Conservation (phyloP, 768 basidiomycete genomes). For the Boletus pseudopeckii region DNA sequence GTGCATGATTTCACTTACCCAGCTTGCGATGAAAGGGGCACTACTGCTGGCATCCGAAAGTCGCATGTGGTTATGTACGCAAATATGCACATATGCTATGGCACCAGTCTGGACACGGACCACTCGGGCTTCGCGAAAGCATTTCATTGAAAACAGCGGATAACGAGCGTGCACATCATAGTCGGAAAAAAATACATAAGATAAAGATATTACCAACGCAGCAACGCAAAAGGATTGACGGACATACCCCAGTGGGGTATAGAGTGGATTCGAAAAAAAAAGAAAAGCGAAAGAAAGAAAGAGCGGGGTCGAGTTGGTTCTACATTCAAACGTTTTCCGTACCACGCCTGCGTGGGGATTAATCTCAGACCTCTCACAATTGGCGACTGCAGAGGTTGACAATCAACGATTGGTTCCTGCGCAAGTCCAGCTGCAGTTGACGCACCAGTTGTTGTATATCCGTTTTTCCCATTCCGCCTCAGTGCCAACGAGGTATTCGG, state of each 20-base stretch:
- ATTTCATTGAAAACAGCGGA: not conserved
- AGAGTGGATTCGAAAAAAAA: too few relatives aligned
- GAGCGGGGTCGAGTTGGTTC: not conserved
- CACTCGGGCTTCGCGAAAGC: not conserved
- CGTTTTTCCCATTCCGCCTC: constrained; percentile 29
- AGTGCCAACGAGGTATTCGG: constrained; percentile 25
- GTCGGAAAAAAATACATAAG: not conserved
- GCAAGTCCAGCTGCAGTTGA: not conserved
- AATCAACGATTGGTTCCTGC: not conserved
- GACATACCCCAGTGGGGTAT: not conserved
- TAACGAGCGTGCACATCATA: constrained; percentile 8
- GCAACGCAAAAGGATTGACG: not conserved
- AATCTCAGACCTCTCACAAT: not conserved
- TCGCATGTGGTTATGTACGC: constrained; percentile 27
- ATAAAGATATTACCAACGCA: constrained; percentile 4
- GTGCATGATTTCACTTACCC: constrained; percentile 41
- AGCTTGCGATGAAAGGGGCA: constrained; percentile 4
- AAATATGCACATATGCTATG: constrained; percentile 31
- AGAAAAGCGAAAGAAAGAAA: too few relatives aligned
- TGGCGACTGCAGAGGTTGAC: constrained; percentile 9
- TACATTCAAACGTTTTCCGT: not conserved
- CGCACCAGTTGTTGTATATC: constrained; percentile 30
- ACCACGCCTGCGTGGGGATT: constrained; percentile 4
- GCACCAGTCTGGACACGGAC: too few relatives aligned
- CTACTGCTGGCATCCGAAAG: constrained; percentile 16